Percentiles rank a stretch among this genome's conserved stretches.
Evolutionary conservation across 371 early-diverging fungal species (phyloP).

Genomic region (Zychaea mexicana): DNA sequence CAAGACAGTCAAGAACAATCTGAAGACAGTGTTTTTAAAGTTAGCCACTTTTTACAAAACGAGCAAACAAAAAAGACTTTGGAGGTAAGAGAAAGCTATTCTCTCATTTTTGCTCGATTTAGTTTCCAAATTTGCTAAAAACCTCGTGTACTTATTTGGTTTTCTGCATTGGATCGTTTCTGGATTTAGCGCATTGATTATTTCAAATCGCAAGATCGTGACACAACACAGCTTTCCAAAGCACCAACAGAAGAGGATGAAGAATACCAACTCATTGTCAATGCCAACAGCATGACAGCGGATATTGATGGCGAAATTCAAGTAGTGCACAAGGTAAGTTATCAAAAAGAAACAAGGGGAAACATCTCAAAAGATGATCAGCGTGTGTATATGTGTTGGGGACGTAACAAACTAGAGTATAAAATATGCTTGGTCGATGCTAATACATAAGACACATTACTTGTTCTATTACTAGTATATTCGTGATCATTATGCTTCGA

Average conservation of each 20-base stretch:
- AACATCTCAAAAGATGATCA: too few species aligned
- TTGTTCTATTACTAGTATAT: too few species aligned
- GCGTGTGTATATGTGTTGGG: too few species aligned
- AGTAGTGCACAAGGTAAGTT: constrained; percentile 79
- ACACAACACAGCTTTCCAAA: constrained; percentile 36
- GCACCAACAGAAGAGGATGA: constrained; percentile 81
- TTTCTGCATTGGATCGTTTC: background rate
- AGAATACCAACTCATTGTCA: constrained; percentile 88
- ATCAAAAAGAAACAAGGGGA: too few species aligned
- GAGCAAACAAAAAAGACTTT: constrained; percentile 46
- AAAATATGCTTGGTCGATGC: too few species aligned
- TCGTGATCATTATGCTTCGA: constrained; percentile 84
- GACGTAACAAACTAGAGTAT: too few species aligned
- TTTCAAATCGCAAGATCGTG: constrained; percentile 40
- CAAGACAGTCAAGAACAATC: constrained; percentile 15
- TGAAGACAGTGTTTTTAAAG: constrained; percentile 33
- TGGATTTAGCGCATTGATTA: constrained; percentile 56
- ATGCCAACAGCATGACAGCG: constrained; percentile 83
- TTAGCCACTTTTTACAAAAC: constrained; percentile 44
- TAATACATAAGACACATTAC: too few species aligned
- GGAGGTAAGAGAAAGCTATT: constrained; percentile 24
- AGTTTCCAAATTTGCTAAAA: background rate
- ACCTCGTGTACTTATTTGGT: background rate
- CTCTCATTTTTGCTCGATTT: background rate
- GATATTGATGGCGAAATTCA: constrained; percentile 90